phyloP scores from a whole-genome alignment of 768 basidiomycete species.

The Boletus reticulatus region DNA sequence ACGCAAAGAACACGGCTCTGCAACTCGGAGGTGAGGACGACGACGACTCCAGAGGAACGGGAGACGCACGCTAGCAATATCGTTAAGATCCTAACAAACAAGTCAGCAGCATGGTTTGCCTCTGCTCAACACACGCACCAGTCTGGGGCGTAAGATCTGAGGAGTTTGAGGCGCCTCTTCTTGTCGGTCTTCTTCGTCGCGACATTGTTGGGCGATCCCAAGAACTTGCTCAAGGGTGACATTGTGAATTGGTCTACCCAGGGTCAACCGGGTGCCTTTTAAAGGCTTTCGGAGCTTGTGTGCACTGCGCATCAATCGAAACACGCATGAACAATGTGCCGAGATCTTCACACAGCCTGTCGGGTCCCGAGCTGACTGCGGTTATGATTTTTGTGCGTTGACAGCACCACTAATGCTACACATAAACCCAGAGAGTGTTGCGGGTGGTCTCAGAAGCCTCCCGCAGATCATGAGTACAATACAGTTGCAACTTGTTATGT shows the following conservation, averaged over 20 bases:
- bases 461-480: too few relatives aligned
- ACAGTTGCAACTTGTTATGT: too few relatives aligned
- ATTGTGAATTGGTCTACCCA: conserved; percentile 4
- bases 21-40: background rate
- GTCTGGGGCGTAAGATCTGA: conserved; percentile 71
- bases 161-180: conserved; percentile 38
- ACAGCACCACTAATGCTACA: too few relatives aligned
- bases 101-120: background rate
- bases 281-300: background rate
- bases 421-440: too few relatives aligned
- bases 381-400: too few relatives aligned
- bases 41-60: background rate
- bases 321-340: too few relatives aligned
- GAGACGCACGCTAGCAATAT: conserved; percentile 58
- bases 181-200: conserved; percentile 20
- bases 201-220: conserved; percentile 1
- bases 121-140: conserved; percentile 48
- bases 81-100: conserved; percentile 56
- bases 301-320: background rate
- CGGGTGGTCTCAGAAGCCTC: too few relatives aligned
- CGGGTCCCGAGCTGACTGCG: too few relatives aligned
- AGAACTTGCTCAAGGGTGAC: conserved; percentile 12
- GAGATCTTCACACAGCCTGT: too few relatives aligned
- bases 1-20: conserved; percentile 60
- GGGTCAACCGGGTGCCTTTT: background rate